Conservation (phyloP, 2,329 filamentous ascomycete species). For the Claviceps pazoutovae region DNA sequence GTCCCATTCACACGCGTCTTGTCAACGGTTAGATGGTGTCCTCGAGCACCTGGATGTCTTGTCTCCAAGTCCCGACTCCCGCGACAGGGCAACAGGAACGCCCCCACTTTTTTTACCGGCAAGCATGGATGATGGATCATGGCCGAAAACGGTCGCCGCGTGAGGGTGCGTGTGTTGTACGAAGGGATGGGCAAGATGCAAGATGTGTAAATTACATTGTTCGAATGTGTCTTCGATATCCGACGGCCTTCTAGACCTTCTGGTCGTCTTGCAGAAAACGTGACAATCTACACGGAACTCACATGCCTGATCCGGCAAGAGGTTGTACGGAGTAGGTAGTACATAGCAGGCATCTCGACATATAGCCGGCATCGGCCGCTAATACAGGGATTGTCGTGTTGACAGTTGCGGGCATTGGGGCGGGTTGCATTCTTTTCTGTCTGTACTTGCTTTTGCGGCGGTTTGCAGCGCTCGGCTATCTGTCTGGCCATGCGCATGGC, state of each 20-base stretch:
- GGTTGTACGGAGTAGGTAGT: background rate
- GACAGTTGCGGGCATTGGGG: background rate
- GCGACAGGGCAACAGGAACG: too few species aligned
- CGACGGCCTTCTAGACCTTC: background rate
- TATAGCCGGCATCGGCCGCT: background rate
- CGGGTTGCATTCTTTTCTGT: background rate
- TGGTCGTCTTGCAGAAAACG: background rate
- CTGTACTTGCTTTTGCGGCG: too few species aligned
- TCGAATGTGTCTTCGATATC: background rate
- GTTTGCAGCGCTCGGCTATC: too few species aligned
- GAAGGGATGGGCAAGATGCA: too few species aligned
- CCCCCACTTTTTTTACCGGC: too few species aligned
- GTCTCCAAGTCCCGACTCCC: too few species aligned
- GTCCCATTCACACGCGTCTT: background rate
- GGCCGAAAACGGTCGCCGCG: too few species aligned
- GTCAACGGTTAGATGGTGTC: background rate
- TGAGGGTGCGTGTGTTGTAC: too few species aligned
- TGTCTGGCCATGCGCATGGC: too few species aligned
- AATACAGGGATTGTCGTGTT: background rate
- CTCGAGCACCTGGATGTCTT: background rate
- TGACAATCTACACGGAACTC: background rate
- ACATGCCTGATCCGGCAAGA: background rate
- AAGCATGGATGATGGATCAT: too few species aligned
- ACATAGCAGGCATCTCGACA: background rate
- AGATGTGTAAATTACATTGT: background rate